Evolutionary conservation across 805 yeast species (phyloP), one percentile per base, ranked within the genome.

Genomic region (Kuraishia ogatae): DNA sequence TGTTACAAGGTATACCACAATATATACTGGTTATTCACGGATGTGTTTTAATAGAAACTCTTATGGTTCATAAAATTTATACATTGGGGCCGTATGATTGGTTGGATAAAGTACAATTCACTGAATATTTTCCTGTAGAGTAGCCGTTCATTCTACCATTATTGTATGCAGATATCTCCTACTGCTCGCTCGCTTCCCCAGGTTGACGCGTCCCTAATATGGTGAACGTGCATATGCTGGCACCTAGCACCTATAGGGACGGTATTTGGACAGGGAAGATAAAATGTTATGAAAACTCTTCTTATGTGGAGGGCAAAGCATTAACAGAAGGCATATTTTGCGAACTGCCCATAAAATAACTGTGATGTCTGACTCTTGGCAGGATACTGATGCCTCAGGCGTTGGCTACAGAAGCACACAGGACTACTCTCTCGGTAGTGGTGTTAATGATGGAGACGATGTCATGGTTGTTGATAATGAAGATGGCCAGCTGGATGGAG

Each of bases 351-450:
- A 6, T 26, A 5, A 10, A 43, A 5, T 22, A 8, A 23, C 46
- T 29, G 39, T 17, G 50, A 65, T 65, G 67, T 61, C 66, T 1
- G 68, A 64, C 50, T 63, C 68, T 11, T 66, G 69, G 69, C 69
- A 65, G 50, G 69, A 66, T 39, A 62, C 56, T 5, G 53, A 54
- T 7, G 29, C 51, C 2, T 49, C 51, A 23, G 51, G 21, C 35
- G 51, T 17, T 11, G 35, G 28, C 3, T 47, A 35, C 17, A 17
- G n/a, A 35, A 35, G 17, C 43, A 35, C 43, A 10, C 43, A 35
- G 43, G 43, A 35, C n/a, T 35, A 35, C 17, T 11, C 43, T 3
- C 43, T 35, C 17, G 4, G 4, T 17, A 35, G 43, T 17, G n/a
- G 43, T 15, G n/a, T 15, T 35, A 35, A 35, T 35, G 43, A 17